Percentiles rank a stretch among this genome's conserved stretches.
phyloP scores from a whole-genome alignment of 768 basidiomycete species.

The Tephrocybe sp. region DNA sequence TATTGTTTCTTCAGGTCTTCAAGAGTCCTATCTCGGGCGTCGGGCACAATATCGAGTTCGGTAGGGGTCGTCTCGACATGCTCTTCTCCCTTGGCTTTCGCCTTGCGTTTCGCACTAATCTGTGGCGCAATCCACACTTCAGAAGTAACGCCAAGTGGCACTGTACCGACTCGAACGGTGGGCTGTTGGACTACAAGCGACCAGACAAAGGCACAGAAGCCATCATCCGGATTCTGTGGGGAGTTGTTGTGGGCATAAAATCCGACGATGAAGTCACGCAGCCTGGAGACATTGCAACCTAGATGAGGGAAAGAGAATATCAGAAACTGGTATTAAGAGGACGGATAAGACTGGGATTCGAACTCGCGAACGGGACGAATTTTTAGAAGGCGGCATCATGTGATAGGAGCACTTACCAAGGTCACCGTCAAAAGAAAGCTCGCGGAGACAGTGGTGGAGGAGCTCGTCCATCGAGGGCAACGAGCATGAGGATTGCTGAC shows the following conservation, averaged over 20 bases:
- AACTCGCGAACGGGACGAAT: constrained; percentile 32
- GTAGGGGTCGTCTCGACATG: constrained; percentile 40
- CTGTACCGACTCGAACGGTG: constrained; percentile 71
- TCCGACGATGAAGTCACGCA: constrained; percentile 66
- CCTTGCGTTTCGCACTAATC: constrained; percentile 64
- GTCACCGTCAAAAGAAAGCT: constrained; percentile 89
- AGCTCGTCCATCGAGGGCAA: constrained; percentile 72
- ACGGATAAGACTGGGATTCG: constrained; percentile 38
- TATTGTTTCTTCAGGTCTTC: constrained; percentile 56
- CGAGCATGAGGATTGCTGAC: constrained; percentile 3
- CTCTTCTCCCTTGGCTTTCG: constrained; percentile 55
- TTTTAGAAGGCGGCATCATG: constrained; percentile 24
- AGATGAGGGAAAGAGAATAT: constrained; percentile 1
- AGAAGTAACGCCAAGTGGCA: constrained; percentile 56
- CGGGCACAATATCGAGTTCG: constrained; percentile 51
- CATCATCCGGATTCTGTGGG: constrained; percentile 64
- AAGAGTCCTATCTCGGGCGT: constrained; percentile 55
- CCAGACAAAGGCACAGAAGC: constrained; percentile 82
- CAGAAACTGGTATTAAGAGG: constrained; percentile 14
- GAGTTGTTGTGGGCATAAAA: constrained; percentile 55
- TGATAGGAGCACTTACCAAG: constrained; percentile 62
- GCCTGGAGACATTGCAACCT: constrained; percentile 77
- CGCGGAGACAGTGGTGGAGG: constrained; percentile 78
- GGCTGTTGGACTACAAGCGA: constrained; percentile 74
- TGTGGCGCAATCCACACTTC: constrained; percentile 83